phyloP scores from a whole-genome alignment of 2,329 filamentous ascomycete species.

The Phaeosphaeria sp. region DNA sequence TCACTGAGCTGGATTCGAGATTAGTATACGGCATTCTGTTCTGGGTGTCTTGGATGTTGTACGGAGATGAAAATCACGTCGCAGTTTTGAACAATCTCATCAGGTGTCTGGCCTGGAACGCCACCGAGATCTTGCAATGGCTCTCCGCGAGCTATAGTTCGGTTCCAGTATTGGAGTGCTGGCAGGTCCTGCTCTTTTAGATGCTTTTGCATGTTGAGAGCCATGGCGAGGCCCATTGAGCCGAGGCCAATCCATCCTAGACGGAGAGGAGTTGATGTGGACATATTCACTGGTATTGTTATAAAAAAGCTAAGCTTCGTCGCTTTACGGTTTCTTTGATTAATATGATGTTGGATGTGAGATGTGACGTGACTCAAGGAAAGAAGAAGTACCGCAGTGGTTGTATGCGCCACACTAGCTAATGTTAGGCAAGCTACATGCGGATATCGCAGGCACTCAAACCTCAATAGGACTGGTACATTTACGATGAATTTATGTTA shows the following conservation, averaged over 20 bases:
- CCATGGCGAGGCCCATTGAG: constrained; percentile 61
- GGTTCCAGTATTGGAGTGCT: constrained; percentile 53
- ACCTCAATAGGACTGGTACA: no score
- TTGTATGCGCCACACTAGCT: no score
- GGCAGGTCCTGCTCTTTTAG: constrained; percentile 28
- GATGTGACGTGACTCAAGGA: no score
- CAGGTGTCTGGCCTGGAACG: constrained; percentile 17
- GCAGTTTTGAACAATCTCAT: constrained; percentile 24
- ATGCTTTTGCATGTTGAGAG: constrained; percentile 57
- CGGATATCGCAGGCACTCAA: no score
- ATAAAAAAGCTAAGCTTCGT: no score
- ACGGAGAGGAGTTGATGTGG: constrained; percentile 1
- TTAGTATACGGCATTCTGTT: no score
- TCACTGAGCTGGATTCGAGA: constrained; percentile 49
- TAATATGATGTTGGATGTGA: no score
- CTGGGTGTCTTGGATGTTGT: no score
- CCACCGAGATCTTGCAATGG: constrained; percentile 36
- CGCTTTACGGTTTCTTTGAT: no score
- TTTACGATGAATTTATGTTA: no score
- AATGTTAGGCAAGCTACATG: no score
- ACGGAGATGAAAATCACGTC: constrained; percentile 46
- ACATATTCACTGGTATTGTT: constrained; percentile 8
- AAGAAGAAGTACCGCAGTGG: no score
- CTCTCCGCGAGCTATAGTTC: constrained; percentile 55
- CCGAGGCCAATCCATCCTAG: constrained; percentile 53